Evolutionary conservation across 2,329 filamentous ascomycete species (phyloP).

Genomic region (Epichloe brachyelytri): DNA sequence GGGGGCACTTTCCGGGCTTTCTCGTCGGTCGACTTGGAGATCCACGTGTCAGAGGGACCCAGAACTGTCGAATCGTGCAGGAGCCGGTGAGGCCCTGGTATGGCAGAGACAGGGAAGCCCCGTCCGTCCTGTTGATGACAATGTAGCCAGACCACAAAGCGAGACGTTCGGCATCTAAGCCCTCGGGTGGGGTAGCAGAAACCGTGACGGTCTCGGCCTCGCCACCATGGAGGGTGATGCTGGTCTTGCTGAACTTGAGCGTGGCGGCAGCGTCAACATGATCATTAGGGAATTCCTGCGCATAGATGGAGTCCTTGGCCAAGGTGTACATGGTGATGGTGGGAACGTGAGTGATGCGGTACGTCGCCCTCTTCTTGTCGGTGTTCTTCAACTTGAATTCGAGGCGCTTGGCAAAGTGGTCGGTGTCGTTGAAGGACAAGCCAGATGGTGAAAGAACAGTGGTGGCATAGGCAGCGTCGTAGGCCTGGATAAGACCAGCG

Average conservation of each 20-base stretch:
- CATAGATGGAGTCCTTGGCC: constrained; percentile 18
- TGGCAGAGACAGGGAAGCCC: constrained; percentile 23
- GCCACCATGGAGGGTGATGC: constrained; percentile 2
- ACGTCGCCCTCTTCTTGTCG: constrained; percentile 33
- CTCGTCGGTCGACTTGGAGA: constrained; percentile 21
- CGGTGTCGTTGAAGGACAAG: constrained; percentile 52
- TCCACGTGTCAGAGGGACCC: constrained; percentile 13
- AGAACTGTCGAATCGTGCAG: constrained; percentile 18
- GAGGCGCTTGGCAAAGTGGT: constrained; percentile 34
- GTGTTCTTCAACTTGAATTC: constrained; percentile 45
- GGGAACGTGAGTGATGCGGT: constrained; percentile 36
- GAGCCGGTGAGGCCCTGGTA: constrained; percentile 28
- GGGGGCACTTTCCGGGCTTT: constrained; percentile 12
- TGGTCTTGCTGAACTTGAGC: constrained; percentile 4
- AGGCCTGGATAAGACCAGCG: constrained; percentile 45
- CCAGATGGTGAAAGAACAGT: constrained; percentile 41
- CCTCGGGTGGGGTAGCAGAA: constrained; percentile 3
- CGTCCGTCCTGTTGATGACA: constrained; percentile 23
- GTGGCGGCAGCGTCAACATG: constrained; percentile 27
- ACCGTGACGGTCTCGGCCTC: constrained; percentile 5
- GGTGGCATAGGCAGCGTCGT: constrained; percentile 42
- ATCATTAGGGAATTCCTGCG: constrained; percentile 32
- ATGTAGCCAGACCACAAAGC: constrained; percentile 9
- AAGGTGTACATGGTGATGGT: constrained; percentile 42
- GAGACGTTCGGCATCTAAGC: constrained; percentile 5